Evolutionary conservation across 768 basidiomycete species (phyloP), one percentile per base, ranked within the genome.

Genomic region (Boletus speciosus): DNA sequence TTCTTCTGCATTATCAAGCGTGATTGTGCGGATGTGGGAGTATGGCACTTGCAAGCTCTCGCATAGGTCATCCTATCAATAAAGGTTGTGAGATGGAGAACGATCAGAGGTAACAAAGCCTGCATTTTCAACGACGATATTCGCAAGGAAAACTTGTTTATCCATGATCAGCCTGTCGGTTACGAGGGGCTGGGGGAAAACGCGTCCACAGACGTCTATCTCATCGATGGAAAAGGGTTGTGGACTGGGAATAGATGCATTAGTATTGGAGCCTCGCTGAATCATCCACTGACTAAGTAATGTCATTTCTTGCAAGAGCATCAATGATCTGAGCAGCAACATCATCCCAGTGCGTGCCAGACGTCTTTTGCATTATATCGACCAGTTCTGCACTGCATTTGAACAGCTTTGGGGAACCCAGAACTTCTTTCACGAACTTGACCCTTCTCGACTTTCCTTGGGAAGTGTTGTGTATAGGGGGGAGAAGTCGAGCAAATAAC

Each of bases 401-500:
- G 49, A 77, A 75, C 5, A 69, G 54, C 9, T 68, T 65, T 9
- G 74, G 59, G 2, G 69, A 70, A 42, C 75, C 66, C 57, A 86
- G 78, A 14, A 84, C 81, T 44, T 80, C 73, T 37, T 75, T 73
- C 47, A 84, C 76, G 57, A 82, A 86, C 34, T 71, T 62, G 11
- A 67, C 58, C 47, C 82, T 74, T 57, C 72, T 74, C 8, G 55
- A 47, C 19, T 62, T 66, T 37, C 74, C 73, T 39, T 73, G 70
- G 1, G 62, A 54, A 10, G 66, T 69, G n/a, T 63, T 65, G 46
- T 74, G 69, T 5, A 71, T 65, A 12, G 79, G 69, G 16, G 84
- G 82, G 25, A 86, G 66, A 14, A 85, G 68, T 38, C 78, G 78
- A 34, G 78, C 83, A 61, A 85, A 78, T 1, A 87, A 59, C 49